Evolutionary conservation across 257 asterid species (phyloP).

Genomic region (Dorcoceras hygrometricum): DNA sequence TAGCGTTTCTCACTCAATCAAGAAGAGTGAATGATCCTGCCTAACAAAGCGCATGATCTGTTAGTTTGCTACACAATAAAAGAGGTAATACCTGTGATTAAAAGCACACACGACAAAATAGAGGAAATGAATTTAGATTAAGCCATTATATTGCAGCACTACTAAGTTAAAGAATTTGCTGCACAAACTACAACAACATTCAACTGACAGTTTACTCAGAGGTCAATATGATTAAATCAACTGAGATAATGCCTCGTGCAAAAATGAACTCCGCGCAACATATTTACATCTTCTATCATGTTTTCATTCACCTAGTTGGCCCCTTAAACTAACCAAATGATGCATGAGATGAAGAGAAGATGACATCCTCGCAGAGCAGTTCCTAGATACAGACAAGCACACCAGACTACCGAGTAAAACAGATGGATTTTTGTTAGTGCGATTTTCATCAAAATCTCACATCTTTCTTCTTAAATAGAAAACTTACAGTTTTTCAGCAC

Average conservation of each 20-base stretch:
- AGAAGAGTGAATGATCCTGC: constrained; percentile 14
- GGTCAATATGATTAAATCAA: not conserved
- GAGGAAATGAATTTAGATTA: constrained; percentile 7
- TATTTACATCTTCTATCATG: not conserved
- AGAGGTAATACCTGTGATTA: constrained; percentile 2
- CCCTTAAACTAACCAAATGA: not conserved
- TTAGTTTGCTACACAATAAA: constrained; percentile 17
- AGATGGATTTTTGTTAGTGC: not conserved
- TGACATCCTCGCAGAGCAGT: not conserved
- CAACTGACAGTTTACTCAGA: not conserved
- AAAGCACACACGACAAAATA: constrained; percentile 16
- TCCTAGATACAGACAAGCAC: constrained; percentile 11
- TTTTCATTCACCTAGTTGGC: not conserved
- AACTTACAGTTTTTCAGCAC: not conserved
- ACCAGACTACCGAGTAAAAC: not conserved
- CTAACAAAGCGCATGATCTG: constrained; percentile 13
- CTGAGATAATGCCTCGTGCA: constrained; percentile 2
- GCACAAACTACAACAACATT: constrained; percentile 7
- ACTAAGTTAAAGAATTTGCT: constrained; percentile 2
- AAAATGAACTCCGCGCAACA: not conserved
- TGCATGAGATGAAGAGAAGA: not conserved
- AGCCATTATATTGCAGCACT: constrained; percentile 3
- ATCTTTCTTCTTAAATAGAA: constrained; percentile 3
- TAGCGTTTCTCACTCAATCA: constrained; percentile 31
- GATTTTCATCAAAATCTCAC: constrained; percentile 19